Evolutionary conservation across 306 rosid species (phyloP).

Genomic region (Vigna angularis): DNA sequence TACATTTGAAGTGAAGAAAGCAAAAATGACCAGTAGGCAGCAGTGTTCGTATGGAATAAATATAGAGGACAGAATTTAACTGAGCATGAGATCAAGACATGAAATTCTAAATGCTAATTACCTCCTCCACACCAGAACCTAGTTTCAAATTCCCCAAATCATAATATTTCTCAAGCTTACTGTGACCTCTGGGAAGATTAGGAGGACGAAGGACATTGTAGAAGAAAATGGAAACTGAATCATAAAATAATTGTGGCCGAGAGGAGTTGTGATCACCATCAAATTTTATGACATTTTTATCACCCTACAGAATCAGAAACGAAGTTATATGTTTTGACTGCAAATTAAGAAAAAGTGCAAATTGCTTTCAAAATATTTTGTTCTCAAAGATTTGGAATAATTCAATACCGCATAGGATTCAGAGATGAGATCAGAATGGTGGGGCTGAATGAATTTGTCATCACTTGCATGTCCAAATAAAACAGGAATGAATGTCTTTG

Average conservation of each 20-base stretch:
- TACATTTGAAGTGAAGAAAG: conserved; percentile 18
- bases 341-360: neutral
- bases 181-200: conserved; percentile 65
- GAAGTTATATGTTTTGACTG: conserved; percentile 35
- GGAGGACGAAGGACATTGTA: conserved; percentile 93
- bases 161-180: conserved; percentile 90
- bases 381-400: conserved; percentile 40
- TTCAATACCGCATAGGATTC: conserved; percentile 73
- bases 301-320: conserved; percentile 67
- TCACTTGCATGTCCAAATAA: conserved; percentile 93
- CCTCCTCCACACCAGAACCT: conserved; percentile 88
- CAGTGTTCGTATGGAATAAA: neutral
- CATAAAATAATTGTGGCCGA: conserved; percentile 95
- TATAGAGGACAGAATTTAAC: conserved; percentile 21
- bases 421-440: conserved; percentile 79
- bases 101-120: conserved; percentile 46
- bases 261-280: conserved; percentile 98
- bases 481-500: conserved; percentile 92
- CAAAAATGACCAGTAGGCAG: conserved; percentile 1
- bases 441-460: conserved; percentile 90
- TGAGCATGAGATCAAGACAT: conserved; percentile 32
- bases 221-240: conserved; percentile 97
- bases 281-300: conserved; percentile 85
- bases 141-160: conserved; percentile 88
- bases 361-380: conserved; percentile 30